phyloP scores from a whole-genome alignment of 768 basidiomycete species.

The Mycena kentingensis region DNA sequence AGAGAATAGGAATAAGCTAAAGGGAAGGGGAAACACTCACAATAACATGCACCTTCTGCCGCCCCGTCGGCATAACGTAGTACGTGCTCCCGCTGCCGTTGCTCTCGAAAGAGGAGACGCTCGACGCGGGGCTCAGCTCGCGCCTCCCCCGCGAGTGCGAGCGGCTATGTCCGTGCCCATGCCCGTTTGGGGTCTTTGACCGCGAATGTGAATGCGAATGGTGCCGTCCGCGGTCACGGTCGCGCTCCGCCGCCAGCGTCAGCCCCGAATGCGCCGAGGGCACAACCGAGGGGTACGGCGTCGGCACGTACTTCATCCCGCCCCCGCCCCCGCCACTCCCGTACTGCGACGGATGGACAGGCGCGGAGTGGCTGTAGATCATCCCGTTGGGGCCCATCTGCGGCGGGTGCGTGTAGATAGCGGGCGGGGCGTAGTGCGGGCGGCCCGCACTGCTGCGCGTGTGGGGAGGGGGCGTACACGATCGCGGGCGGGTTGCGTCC shows the following conservation, averaged over 20 bases:
- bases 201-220: constrained; percentile 26
- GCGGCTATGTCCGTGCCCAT: constrained; percentile 29
- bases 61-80: constrained; percentile 68
- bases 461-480: constrained; percentile 60
- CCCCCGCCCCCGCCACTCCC: too few relatives aligned
- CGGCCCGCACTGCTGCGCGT: constrained; percentile 41
- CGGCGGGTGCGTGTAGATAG: constrained; percentile 57
- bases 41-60: constrained; percentile 76
- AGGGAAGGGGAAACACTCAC: constrained; percentile 45
- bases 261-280: constrained; percentile 36
- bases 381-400: constrained; percentile 59
- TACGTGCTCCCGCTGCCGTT: constrained; percentile 69
- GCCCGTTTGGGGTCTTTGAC: constrained; percentile 22
- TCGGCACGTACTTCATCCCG: constrained; percentile 40
- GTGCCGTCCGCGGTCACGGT: constrained; percentile 20
- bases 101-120: constrained; percentile 47
- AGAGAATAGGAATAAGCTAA: constrained; percentile 14
- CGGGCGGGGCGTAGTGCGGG: constrained; percentile 60
- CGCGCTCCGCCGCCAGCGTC: constrained; percentile 42
- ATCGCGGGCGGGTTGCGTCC: constrained; percentile 55
- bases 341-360: constrained; percentile 43
- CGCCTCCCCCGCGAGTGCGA: constrained; percentile 26
- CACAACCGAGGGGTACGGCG: constrained; percentile 44
- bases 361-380: constrained; percentile 71
- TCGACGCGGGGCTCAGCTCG: constrained; percentile 30